These are phyloP conservation scores for Lizonia empirigonia DNA, from an alignment of 2,329 filamentous ascomycete genomes.

Conservation along the genomic window DNA sequence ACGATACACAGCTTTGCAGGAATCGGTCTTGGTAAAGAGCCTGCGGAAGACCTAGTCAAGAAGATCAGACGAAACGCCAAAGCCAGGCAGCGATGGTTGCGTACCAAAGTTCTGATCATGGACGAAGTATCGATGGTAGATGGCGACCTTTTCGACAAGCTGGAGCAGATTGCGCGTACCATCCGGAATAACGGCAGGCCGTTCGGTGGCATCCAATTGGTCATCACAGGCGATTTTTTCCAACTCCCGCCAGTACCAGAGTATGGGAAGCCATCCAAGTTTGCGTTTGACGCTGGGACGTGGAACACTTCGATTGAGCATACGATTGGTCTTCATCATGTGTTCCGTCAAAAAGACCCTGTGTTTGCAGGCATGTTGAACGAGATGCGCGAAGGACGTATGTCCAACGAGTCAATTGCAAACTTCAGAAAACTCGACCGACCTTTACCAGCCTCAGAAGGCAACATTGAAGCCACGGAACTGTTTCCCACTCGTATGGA, in stretches of 20 bases:
- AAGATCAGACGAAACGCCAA: conserved; percentile 91
- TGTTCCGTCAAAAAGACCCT: conserved; percentile 92
- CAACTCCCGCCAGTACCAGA: conserved; percentile 95
- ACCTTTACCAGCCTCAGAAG: conserved; percentile 64
- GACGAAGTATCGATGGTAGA: conserved; percentile 99
- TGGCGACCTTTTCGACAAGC: conserved; percentile 93
- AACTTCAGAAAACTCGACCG: conserved; percentile 77
- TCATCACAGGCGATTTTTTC: conserved; percentile 98
- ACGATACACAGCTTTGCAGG: conserved; percentile 96
- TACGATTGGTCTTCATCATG: conserved; percentile 91
- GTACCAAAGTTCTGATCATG: conserved; percentile 84
- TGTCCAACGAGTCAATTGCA: conserved; percentile 75
- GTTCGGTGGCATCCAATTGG: conserved; percentile 93
- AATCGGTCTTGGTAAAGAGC: conserved; percentile 92
- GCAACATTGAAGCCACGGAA: conserved; percentile 85
- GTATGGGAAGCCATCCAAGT: conserved; percentile 73
- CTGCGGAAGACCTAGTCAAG: conserved; percentile 77
- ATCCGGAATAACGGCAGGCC: conserved; percentile 90
- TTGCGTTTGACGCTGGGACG: conserved; percentile 89
- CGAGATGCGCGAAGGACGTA: conserved; percentile 89
- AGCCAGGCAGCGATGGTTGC: conserved; percentile 85
- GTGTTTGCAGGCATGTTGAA: conserved; percentile 95
- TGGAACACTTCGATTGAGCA: conserved; percentile 94
- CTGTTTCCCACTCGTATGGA: conserved; percentile 89
- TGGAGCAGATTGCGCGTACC: conserved; percentile 82